Conservation (phyloP, 2,329 filamentous ascomycete species). For the Microsporum ferrugineum region DNA sequence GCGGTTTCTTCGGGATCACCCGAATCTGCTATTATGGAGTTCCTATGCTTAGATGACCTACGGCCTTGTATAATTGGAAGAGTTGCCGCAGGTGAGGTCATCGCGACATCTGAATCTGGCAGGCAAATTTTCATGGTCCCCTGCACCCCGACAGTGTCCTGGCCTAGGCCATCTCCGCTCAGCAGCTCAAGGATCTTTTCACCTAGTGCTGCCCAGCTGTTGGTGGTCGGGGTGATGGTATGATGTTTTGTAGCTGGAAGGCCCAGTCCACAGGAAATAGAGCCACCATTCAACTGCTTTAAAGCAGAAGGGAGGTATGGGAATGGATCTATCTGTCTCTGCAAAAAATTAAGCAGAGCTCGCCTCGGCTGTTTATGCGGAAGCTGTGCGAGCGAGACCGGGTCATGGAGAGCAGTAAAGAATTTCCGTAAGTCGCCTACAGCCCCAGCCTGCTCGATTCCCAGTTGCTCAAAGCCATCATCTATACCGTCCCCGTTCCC, state of each 20-base stretch:
- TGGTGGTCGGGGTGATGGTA: slow-evolving; percentile 25
- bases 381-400: slow-evolving; percentile 42
- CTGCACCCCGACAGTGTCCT: not conserved
- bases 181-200: slow-evolving; percentile 37
- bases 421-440: slow-evolving; percentile 41
- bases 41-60: not conserved
- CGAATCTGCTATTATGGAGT: not conserved
- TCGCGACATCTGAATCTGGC: slow-evolving; percentile 17
- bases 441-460: slow-evolving; percentile 45
- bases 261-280: slow-evolving; percentile 22
- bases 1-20: not conserved
- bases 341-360: slow-evolving; percentile 42
- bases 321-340: slow-evolving; percentile 45
- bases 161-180: slow-evolving; percentile 30
- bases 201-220: slow-evolving; percentile 40
- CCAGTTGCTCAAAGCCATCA: slow-evolving; percentile 45
- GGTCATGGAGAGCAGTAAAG: slow-evolving; percentile 43
- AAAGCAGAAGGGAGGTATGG: slow-evolving; percentile 28
- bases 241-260: slow-evolving; percentile 29
- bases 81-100: not conserved
- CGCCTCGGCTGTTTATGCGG: slow-evolving; percentile 42
- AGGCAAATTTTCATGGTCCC: slow-evolving; percentile 32
- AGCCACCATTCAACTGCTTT: not conserved
- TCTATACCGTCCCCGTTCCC: slow-evolving; percentile 48
- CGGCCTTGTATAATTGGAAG: slow-evolving; percentile 11